Base-by-base conservation (phyloP, 768 basidiomycete genomes). In the Tylopilus sp. region DNA sequence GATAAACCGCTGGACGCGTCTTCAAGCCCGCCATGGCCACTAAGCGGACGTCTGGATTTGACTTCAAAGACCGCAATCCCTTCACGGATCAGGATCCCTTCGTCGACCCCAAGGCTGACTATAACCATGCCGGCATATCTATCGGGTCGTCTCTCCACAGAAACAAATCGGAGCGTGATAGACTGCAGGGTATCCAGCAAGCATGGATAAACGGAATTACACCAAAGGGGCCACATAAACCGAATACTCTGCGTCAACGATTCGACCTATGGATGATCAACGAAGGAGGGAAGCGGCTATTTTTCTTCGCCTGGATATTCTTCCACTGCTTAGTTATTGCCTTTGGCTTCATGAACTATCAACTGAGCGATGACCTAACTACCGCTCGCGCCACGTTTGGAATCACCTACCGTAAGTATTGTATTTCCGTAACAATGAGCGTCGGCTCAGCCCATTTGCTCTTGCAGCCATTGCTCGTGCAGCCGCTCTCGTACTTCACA, bases 231-330 rank as follows among this genome's bases (percentile, higher is more conserved):
- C 66, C 66, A 15, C 73, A 74, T 53, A 61, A 66, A 41, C 73
- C 78, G 28, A 68, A 59, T 47, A 72, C 75, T 3, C 63, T 72
- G 41, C 59, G 61, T 40, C 76, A 82, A 59, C 79, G 68, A 57
- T 77, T 80, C 60, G 75, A 78, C 57, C 60, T 83, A n/a, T 95
- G 93, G 93, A 88, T 92, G 87, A 91, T 94, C 68, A 94, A 95
- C 66, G 93, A 95, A 64, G 94, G 94, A 61, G 83, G 87, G 13
- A 78, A 79, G 40, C 76, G 80, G 48, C 59, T 95, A 35, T 91
- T 94, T 75, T 91, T 95, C 71, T 78, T 71, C 49, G 68, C 83
- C 55, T 97, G 88, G 83, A 72, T 95, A 45, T 71, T 91, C 67
- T 78, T 95, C 28, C 94, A 98, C 57, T 52, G 84, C 35, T 71